Evolutionary conservation across 371 early-diverging fungal genomes (phyloP), one percentile per base, ranked within the genome.

Genomic region (Mucor racemosus): DNA sequence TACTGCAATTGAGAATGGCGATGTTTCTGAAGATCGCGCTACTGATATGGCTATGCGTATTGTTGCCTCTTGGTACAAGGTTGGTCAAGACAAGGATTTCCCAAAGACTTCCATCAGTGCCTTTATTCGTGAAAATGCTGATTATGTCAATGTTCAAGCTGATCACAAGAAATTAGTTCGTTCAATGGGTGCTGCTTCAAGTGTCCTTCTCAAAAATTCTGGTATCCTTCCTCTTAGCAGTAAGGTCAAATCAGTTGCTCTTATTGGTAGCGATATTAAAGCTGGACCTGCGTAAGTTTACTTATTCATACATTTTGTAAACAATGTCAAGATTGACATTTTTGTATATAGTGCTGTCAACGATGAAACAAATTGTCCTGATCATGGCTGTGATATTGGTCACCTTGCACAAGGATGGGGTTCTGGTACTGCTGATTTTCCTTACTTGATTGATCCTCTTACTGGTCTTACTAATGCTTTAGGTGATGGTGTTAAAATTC

Each of bases 391-490:
- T 58, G 66, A 59, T 39, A 58, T 40, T 17, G 90, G 88, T 15
- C 84, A 82, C 7, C 68, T 90, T 17, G 86, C 88, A 41, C 77
- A 81, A 68, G 89, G 89, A 17, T 88, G 89, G 88, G 90, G 90
- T 2, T 84, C 84, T 56, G 90, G 90, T 53, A 82, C 88, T 21
- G 71, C 81, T 31, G 65, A 75, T n/a, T 90, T 81, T 74, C 84
- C 88, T 15, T 88, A 88, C 66, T 40, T 88, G 19, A 69, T 88
- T 55, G 77, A 80, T 6, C 75, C 75, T 35, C 59, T 65, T 19
- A 66, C 68, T 41, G 86, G 84, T 36, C 80, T 89, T 64, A 70
- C 54, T 11, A 56, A 59, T 11, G 76, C 77, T 56, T 80, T 81
- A 33, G 68, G 71, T 15, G 60, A 68, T 11, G 53, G 39, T 14